Conservation (phyloP, 495 filamentous ascomycete species). For the Penicillium lagena region DNA sequence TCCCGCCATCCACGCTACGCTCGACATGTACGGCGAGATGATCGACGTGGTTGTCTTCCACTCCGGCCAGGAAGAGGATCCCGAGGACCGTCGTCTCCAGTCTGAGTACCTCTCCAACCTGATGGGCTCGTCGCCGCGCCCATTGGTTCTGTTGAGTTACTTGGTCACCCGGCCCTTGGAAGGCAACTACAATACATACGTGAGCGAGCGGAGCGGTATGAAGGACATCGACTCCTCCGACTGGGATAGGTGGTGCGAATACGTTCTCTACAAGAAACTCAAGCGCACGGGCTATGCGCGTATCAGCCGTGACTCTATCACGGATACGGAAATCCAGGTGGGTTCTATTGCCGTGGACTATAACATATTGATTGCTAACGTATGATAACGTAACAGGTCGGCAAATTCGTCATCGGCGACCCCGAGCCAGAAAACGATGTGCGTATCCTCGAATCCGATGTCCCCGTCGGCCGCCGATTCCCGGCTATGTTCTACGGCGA, state of each 20-base stretch:
- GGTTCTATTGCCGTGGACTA: conserved; percentile 6
- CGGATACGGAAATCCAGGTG: conserved; percentile 94
- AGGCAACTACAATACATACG: conserved; percentile 97
- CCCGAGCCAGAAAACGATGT: conserved; percentile 52
- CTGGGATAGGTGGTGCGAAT: conserved; percentile 99
- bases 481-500: conserved; percentile 80
- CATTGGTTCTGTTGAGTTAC: conserved; percentile 82
- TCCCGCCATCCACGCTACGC: conserved; percentile 90
- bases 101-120: conserved; percentile 78
- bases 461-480: conserved; percentile 74
- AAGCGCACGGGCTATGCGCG: conserved; percentile 84
- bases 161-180: conserved; percentile 83
- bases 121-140: conserved; percentile 78
- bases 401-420: conserved; percentile 86
- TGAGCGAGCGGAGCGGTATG: conserved; percentile 83
- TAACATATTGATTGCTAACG: not conserved
- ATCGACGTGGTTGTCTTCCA: conserved; percentile 98
- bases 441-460: conserved; percentile 57
- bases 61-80: conserved; percentile 97
- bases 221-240: conserved; percentile 89
- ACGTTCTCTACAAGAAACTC: conserved; percentile 90
- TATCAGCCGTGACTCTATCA: conserved; percentile 84
- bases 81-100: conserved; percentile 87
- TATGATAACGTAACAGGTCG: conserved; percentile 47
- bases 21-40: conserved; percentile 85